A percentile compares a stretch with the other conserved stretches of the same genome.
phyloP scores from a whole-genome alignment of 2,329 filamentous ascomycete species.

The Trichoderma citrinoviride region DNA sequence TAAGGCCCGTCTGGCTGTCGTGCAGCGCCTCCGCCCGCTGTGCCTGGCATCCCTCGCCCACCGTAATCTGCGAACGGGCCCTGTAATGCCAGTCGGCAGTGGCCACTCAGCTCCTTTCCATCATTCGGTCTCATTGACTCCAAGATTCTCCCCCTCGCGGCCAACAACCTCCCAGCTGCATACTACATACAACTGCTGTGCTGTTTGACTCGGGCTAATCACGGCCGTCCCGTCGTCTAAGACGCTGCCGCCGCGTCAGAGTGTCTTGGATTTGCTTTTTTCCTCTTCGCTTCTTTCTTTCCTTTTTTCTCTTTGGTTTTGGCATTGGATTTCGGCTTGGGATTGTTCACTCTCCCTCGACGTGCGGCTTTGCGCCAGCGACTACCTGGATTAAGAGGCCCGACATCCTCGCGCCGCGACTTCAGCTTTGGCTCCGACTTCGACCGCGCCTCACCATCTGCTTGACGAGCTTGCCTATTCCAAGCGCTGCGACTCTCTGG shows the following conservation, averaged over 20 bases:
- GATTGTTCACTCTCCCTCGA: not conserved
- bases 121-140: not conserved
- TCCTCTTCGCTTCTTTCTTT: not conserved
- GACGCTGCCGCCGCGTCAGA: constrained; percentile 16
- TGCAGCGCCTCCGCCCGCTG: constrained; percentile 11
- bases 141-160: not conserved
- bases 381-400: not conserved
- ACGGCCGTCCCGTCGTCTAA: constrained; percentile 15
- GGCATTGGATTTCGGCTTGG: not conserved
- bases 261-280: constrained; percentile 1
- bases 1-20: not conserved
- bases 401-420: constrained; percentile 13
- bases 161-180: constrained; percentile 2
- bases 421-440: not conserved
- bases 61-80: constrained; percentile 16
- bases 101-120: constrained; percentile 12
- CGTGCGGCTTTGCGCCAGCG: constrained; percentile 2
- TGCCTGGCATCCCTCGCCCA: constrained; percentile 17
- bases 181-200: not conserved
- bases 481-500: not conserved
- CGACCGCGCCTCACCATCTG: not conserved
- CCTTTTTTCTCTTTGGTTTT: not conserved
- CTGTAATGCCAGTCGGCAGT: not conserved
- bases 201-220: constrained; percentile 15
- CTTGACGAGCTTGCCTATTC: not conserved